Conservation (phyloP, 179 eudicot species). For the Amaranthus tricolor region DNA sequence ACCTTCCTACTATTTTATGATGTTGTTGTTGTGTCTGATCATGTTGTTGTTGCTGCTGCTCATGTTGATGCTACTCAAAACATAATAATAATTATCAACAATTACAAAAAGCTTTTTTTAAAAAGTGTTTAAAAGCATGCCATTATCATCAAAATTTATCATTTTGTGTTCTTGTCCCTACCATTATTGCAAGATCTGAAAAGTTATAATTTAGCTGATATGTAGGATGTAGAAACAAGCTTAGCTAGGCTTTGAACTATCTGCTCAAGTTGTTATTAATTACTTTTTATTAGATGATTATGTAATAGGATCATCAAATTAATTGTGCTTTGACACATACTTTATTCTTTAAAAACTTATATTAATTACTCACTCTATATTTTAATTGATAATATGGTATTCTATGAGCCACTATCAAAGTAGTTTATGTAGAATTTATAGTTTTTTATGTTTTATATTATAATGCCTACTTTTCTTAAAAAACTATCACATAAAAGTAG, state of each 20-base stretch:
- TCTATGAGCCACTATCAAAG: too few relatives aligned
- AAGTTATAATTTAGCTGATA: slow-evolving; percentile 14
- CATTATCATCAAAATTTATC: slow-evolving; percentile 32
- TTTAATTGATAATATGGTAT: too few relatives aligned
- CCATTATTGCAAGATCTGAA: background rate
- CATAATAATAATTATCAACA: background rate
- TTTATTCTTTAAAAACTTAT: background rate
- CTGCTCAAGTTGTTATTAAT: background rate
- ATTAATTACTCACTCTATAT: too few relatives aligned
- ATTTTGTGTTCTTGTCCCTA: slow-evolving; percentile 27
- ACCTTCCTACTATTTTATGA: slow-evolving; percentile 76
- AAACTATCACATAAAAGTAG: too few relatives aligned
- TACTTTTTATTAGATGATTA: slow-evolving; percentile 1
- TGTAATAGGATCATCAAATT: background rate
- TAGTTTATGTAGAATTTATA: too few relatives aligned
- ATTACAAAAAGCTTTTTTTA: background rate
- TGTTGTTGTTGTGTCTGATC: slow-evolving; percentile 43
- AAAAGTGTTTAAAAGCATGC: slow-evolving; percentile 18
- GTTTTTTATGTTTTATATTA: too few relatives aligned
- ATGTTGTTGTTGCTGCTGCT: slow-evolving; percentile 35
- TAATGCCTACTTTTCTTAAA: too few relatives aligned
- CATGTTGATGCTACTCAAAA: slow-evolving; percentile 15
- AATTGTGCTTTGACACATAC: background rate
- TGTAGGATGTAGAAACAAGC: background rate
- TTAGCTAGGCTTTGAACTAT: slow-evolving; percentile 7